Evolutionary conservation across 2,329 filamentous ascomycete genomes (phyloP).

Genomic region (Aspergillus uvarum): DNA sequence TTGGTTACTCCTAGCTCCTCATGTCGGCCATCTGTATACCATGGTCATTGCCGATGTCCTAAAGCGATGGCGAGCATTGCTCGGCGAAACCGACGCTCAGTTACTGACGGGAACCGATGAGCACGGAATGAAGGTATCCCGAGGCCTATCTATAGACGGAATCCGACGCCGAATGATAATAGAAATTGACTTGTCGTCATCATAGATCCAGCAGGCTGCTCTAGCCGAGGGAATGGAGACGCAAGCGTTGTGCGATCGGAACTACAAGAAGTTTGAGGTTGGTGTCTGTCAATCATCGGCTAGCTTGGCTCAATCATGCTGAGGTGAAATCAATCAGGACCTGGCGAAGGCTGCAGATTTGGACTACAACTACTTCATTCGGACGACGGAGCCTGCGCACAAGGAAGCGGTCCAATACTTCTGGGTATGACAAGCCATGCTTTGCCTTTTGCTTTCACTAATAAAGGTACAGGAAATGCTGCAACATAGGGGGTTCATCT

Average conservation of each 20-base stretch:
- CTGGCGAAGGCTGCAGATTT: slow-evolving; percentile 70
- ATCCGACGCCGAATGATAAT: background rate
- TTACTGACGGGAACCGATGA: slow-evolving; percentile 93
- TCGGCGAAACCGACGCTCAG: slow-evolving; percentile 64
- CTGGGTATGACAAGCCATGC: slow-evolving; percentile 57
- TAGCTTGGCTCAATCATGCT: background rate
- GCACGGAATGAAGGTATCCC: slow-evolving; percentile 79
- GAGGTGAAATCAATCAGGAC: slow-evolving; percentile 39
- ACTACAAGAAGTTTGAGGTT: slow-evolving; percentile 73
- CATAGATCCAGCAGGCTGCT: slow-evolving; percentile 77
- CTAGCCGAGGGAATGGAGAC: slow-evolving; percentile 67
- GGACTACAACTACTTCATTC: slow-evolving; percentile 81
- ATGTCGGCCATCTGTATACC: slow-evolving; percentile 91
- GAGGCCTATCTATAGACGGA: slow-evolving; percentile 7
- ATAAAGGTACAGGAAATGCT: slow-evolving; percentile 58
- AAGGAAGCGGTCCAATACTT: slow-evolving; percentile 82
- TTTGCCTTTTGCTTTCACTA: background rate
- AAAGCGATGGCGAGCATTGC: slow-evolving; percentile 84
- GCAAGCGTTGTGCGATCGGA: slow-evolving; percentile 84
- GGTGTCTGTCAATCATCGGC: background rate
- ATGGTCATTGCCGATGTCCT: slow-evolving; percentile 88
- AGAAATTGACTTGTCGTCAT: background rate
- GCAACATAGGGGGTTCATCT: slow-evolving; percentile 73
- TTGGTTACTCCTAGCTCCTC: slow-evolving; percentile 63
- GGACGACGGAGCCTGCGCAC: slow-evolving; percentile 83